These are phyloP conservation scores for Thermochaetoides thermophila DNA, from an alignment of 495 filamentous ascomycete species.

Conservation along the genomic window DNA sequence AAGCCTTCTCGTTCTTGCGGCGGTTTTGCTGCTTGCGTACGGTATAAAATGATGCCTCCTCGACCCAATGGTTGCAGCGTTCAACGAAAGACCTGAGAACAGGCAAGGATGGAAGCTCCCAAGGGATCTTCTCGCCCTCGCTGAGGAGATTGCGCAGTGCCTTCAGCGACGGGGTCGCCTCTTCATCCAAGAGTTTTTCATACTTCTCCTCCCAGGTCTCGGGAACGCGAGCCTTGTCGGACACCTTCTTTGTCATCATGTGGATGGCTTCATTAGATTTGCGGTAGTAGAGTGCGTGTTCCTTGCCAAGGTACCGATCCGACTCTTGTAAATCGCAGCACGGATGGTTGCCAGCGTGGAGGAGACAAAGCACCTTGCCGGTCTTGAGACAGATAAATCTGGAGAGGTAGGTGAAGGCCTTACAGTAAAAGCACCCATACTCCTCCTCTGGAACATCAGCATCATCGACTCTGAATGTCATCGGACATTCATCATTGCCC, in stretches of 20 bases:
- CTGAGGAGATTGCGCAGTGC: slow-evolving; percentile 65
- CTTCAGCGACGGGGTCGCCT: slow-evolving; percentile 73
- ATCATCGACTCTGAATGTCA: slow-evolving; percentile 40
- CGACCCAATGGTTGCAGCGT: slow-evolving; percentile 93
- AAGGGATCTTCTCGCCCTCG: slow-evolving; percentile 96
- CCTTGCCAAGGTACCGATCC: slow-evolving; percentile 43
- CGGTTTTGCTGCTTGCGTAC: slow-evolving; percentile 96
- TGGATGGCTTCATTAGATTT: slow-evolving; percentile 57
- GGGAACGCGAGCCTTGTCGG: slow-evolving; percentile 73
- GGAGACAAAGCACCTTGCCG: slow-evolving; percentile 61
- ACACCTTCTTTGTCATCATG: slow-evolving; percentile 54
- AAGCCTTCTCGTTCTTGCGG: slow-evolving; percentile 89
- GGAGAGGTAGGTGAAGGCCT: slow-evolving; percentile 81
- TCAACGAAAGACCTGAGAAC: slow-evolving; percentile 81
- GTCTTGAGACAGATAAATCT: slow-evolving; percentile 70
- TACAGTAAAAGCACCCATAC: slow-evolving; percentile 83
- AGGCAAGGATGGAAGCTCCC: slow-evolving; percentile 71
- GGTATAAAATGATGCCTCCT: slow-evolving; percentile 93
- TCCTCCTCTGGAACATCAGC: slow-evolving; percentile 75
- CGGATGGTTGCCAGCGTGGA: slow-evolving; percentile 60
- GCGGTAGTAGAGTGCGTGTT: slow-evolving; percentile 59
- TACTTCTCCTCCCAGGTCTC: slow-evolving; percentile 87
- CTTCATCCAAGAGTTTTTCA: slow-evolving; percentile 66
- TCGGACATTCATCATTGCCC: slow-evolving; percentile 24
- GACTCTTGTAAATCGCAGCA: slow-evolving; percentile 57